Percentiles rank a stretch among this genome's conserved stretches.
Evolutionary conservation across 371 early-diverging fungal genomes (phyloP).

Genomic region (Paraphysoderma sedebokerense): DNA sequence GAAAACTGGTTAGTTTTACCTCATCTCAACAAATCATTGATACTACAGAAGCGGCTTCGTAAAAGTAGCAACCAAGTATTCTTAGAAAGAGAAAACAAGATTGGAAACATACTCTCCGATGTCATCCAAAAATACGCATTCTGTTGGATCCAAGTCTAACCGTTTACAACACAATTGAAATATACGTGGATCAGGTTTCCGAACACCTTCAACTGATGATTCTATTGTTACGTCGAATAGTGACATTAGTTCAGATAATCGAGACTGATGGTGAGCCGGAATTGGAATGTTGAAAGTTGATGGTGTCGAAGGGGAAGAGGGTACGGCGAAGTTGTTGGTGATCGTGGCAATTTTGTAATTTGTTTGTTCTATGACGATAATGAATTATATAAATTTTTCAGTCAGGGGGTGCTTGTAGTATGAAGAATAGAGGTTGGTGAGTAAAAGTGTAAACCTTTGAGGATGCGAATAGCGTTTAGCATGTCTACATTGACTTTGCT

Average conservation of each 20-base stretch:
- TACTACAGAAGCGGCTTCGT: too few species aligned
- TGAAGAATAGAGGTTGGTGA: too few species aligned
- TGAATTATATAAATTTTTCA: too few species aligned
- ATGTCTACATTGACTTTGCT: slow-evolving; percentile 3
- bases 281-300: too few species aligned
- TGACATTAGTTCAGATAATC: background rate
- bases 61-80: too few species aligned
- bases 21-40: too few species aligned
- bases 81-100: too few species aligned
- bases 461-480: slow-evolving; percentile 5
- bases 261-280: too few species aligned
- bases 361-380: slow-evolving; percentile 1
- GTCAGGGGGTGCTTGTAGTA: too few species aligned
- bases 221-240: slow-evolving; percentile 19
- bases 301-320: background rate
- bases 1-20: too few species aligned
- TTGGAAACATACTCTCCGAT: too few species aligned
- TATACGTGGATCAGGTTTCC: slow-evolving; percentile 28
- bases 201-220: slow-evolving; percentile 18
- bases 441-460: background rate
- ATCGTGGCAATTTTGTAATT: slow-evolving; percentile 11
- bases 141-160: slow-evolving; percentile 13
- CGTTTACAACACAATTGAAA: slow-evolving; percentile 16
- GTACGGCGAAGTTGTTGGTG: slow-evolving; percentile 14
- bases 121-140: slow-evolving; percentile 27